Conservation (phyloP, 2,329 filamentous ascomycete species). For the Calonectria hongkongensis region DNA sequence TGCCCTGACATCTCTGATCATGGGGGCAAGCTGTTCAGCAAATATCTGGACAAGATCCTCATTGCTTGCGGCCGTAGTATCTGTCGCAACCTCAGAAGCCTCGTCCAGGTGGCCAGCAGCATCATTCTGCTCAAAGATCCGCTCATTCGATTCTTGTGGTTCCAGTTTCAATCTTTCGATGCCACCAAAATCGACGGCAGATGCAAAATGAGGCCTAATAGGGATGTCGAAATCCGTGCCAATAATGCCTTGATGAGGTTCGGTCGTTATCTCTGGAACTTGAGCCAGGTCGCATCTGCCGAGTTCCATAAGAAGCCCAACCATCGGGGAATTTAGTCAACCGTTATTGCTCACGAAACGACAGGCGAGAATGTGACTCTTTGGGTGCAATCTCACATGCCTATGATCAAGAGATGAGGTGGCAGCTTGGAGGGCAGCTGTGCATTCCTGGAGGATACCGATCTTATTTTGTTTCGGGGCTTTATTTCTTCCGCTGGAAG, state of each 20-base stretch:
- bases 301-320: neutral
- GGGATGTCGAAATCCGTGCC: too few relatives aligned
- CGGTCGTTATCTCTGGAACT: neutral
- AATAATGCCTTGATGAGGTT: too few relatives aligned
- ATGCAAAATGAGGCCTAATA: too few relatives aligned
- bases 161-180: too few relatives aligned
- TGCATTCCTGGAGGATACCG: neutral
- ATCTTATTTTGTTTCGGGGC: neutral
- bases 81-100: too few relatives aligned
- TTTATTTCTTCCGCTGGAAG: neutral
- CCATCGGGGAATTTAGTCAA: neutral
- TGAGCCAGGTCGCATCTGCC: conserved; percentile 10
- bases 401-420: too few relatives aligned
- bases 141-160: too few relatives aligned
- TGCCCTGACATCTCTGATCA: neutral
- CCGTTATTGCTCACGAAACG: neutral
- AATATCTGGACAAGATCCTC: neutral
- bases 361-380: conserved; percentile 6
- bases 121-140: too few relatives aligned
- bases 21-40: neutral
- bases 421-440: neutral
- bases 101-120: too few relatives aligned
- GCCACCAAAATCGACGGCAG: neutral
- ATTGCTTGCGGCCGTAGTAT: neutral
- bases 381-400: neutral